Conservation (phyloP, 768 basidiomycete genomes). For the Leucocoprinus sp. region DNA sequence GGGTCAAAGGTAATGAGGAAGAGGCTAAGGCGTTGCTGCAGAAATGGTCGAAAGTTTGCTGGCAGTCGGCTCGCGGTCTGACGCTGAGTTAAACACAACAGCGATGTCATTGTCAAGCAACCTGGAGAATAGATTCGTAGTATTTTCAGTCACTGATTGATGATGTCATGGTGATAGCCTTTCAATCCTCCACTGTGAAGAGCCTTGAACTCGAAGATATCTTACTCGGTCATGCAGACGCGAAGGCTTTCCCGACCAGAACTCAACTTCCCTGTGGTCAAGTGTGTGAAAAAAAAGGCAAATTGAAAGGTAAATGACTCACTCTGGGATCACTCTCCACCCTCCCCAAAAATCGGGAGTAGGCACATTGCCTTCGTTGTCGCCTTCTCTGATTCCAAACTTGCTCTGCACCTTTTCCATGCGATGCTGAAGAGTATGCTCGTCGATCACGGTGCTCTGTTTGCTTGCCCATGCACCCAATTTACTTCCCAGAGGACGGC, state of each 20-base stretch:
- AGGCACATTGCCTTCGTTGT: constrained; percentile 46
- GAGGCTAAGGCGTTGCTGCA: constrained; percentile 31
- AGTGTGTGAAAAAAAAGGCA: constrained; percentile 10
- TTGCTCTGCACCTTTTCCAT: constrained; percentile 49
- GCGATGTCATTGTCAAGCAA: constrained; percentile 1
- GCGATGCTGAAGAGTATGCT: constrained; percentile 58
- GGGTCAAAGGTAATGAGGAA: constrained; percentile 36
- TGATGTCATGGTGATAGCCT: constrained; percentile 51
- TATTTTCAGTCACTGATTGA: background rate
- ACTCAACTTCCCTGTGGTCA: constrained; percentile 77
- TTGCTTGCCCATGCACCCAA: constrained; percentile 91
- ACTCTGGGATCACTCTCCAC: constrained; percentile 91
- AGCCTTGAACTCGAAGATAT: constrained; percentile 50
- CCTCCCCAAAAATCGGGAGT: constrained; percentile 95
- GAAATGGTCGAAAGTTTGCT: constrained; percentile 36
- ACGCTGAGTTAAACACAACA: constrained; percentile 5
- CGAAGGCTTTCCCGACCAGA: constrained; percentile 96
- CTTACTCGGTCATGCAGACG: constrained; percentile 86
- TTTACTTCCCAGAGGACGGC: constrained; percentile 74
- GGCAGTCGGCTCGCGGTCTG: constrained; percentile 31
- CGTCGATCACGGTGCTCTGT: constrained; percentile 74
- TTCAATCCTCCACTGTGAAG: constrained; percentile 66
- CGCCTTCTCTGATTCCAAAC: constrained; percentile 40
- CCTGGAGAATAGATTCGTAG: constrained; percentile 4
- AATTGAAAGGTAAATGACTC: constrained; percentile 20